Evolutionary conservation across 805 yeast genomes (phyloP), one percentile per base, ranked within the genome.

Genomic region (Lipomyces spencermartinsiae): DNA sequence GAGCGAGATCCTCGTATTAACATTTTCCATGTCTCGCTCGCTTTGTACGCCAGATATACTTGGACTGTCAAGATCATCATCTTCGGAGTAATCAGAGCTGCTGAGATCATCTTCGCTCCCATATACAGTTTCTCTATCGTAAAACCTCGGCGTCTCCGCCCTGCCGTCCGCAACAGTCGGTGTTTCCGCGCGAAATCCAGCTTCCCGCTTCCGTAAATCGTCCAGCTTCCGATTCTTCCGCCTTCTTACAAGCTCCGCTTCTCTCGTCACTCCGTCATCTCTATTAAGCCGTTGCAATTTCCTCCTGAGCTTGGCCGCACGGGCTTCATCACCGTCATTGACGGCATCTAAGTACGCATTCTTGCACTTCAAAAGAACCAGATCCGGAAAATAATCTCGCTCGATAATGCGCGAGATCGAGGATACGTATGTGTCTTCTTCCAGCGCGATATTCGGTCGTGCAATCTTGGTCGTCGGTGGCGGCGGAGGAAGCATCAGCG

Each of bases 401-500:
- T 68, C 62, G 29, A 77, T 71, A 31, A 77, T 74, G 2, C 63
- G 31, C 16, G 74, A 71, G 22, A 77, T 53, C 9, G 72, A 60
- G 7, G 56, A 60, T 2, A 67, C 67, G 56, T 77, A 77, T 10
- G 64, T 73, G 31, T 77, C 78, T 62, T 77, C 79, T 9, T 75
- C 77, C 9, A 76, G 61, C 6, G 70, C 66, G 9, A 55, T 62
- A 10, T 53, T 54, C n/a, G 74, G 64, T 16, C 69, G 65, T 34
- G 49, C 16, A 25, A 56, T 64, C 53, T 55, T 49, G 25, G 59
- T 46, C 7, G 43, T 55, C 14, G 64, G 57, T 25, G 63, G 70
- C 22, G 72, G 67, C 53, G 63, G 67, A 16, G 71, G 61, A 43
- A 59, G 59, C 62, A 59, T 49, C 59, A 66, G 46, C 33, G 49